Percentiles rank a stretch among this genome's conserved stretches.
Conservation (phyloP, 2,329 filamentous ascomycete species). For the Dothideomycetes sp. region DNA sequence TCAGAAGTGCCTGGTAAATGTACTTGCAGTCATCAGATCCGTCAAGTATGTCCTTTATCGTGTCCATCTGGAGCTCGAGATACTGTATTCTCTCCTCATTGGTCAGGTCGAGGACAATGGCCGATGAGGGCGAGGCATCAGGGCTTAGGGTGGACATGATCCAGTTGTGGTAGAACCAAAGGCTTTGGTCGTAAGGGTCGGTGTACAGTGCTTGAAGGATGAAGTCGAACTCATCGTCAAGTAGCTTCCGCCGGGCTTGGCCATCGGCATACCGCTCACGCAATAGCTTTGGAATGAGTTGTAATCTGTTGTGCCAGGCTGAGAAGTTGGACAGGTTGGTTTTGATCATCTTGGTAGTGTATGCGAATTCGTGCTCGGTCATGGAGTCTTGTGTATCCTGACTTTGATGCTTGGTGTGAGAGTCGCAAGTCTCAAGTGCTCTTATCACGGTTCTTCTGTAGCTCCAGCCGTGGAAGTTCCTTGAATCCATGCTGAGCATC, state of each 20-base stretch:
- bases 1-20: slow-evolving; percentile 78
- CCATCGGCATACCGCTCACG: slow-evolving; percentile 57
- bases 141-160: slow-evolving; percentile 57
- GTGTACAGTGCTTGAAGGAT: slow-evolving; percentile 73
- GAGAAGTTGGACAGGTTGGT: slow-evolving; percentile 90
- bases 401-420: slow-evolving; percentile 7
- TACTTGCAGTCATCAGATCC: slow-evolving; percentile 68
- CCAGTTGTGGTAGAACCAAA: slow-evolving; percentile 96
- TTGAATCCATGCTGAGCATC: slow-evolving; percentile 75
- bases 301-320: slow-evolving; percentile 86
- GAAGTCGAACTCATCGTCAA: slow-evolving; percentile 66
- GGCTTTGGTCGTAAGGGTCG: slow-evolving; percentile 85
- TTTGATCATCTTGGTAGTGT: slow-evolving; percentile 81
- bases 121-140: slow-evolving; percentile 38
- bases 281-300: slow-evolving; percentile 67
- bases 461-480: slow-evolving; percentile 96
- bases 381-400: slow-evolving; percentile 42
- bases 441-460: slow-evolving; percentile 72
- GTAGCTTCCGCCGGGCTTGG: slow-evolving; percentile 51
- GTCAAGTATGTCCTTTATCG: slow-evolving; percentile 57
- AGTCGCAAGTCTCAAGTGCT: slow-evolving; percentile 53
- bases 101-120: slow-evolving; percentile 55
- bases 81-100: slow-evolving; percentile 53
- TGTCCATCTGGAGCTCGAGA: slow-evolving; percentile 59
- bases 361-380: slow-evolving; percentile 72